Evolutionary conservation across 2,329 filamentous ascomycete species (phyloP).

Genomic region (Phialophora tarda): DNA sequence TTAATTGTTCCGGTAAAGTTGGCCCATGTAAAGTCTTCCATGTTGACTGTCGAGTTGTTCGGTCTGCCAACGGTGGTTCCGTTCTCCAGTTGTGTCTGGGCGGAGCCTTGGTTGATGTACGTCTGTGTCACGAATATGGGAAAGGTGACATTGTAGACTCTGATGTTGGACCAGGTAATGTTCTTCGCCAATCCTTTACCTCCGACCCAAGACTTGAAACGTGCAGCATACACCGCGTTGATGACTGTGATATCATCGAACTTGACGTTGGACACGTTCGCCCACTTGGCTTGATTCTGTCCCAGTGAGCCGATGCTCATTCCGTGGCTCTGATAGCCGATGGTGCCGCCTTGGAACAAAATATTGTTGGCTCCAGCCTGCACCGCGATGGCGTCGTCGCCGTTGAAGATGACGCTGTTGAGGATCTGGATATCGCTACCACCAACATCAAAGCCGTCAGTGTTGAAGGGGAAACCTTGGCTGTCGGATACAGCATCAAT

Average conservation of each 20-base stretch:
- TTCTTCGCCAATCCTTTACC: conserved; percentile 52
- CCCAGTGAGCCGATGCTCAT: conserved; percentile 54
- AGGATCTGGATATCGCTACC: conserved; percentile 43
- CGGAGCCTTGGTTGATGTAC: conserved; percentile 50
- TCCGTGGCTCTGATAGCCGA: conserved; percentile 54
- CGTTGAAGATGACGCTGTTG: conserved; percentile 49
- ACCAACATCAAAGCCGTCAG: conserved; percentile 44
- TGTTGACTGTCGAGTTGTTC: conserved; percentile 50
- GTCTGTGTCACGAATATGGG: conserved; percentile 56
- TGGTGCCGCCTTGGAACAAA: conserved; percentile 48
- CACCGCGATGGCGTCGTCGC: conserved; percentile 53
- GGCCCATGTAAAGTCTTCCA: conserved; percentile 52
- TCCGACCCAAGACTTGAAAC: conserved; percentile 54
- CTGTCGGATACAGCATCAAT: conserved; percentile 49
- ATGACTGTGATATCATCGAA: conserved; percentile 53
- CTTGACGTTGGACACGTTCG: conserved; percentile 51
- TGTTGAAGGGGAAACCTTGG: conserved; percentile 52
- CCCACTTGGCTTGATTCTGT: conserved; percentile 45
- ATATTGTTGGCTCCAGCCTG: conserved; percentile 49
- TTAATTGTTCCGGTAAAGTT: conserved; percentile 53
- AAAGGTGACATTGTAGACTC: conserved; percentile 53
- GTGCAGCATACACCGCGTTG: conserved; percentile 50
- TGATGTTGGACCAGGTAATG: conserved; percentile 53
- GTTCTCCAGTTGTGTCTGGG: conserved; percentile 41
- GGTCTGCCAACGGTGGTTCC: conserved; percentile 41